phyloP scores from a whole-genome alignment of 352 stramenopile species.

The Pythium monospermum region DNA sequence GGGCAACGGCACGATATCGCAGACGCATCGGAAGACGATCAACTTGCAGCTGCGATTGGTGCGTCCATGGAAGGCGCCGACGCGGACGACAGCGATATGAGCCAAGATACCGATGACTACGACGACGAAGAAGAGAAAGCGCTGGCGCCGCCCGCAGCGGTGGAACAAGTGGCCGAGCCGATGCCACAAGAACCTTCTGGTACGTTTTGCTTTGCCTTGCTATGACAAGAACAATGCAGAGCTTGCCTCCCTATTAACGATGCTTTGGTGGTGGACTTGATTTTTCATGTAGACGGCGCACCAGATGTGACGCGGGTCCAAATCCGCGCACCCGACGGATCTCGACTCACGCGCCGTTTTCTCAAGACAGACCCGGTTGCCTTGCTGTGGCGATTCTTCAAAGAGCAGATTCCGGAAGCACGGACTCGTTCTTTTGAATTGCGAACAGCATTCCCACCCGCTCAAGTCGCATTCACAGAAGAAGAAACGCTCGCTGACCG shows the following conservation, averaged over 20 bases:
- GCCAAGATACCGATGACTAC: constrained; percentile 26
- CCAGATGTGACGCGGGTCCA: constrained; percentile 60
- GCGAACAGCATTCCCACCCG: constrained; percentile 59
- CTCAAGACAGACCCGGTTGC: constrained; percentile 62
- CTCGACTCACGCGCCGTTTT: constrained; percentile 65
- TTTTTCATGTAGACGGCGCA: constrained; percentile 29
- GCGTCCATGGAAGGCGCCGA: constrained; percentile 65
- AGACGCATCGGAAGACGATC: constrained; percentile 68
- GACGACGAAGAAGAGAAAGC: constrained; percentile 44
- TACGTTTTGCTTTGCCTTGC: constrained; percentile 18
- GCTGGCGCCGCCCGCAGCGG: constrained; percentile 18
- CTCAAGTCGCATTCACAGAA: constrained; percentile 45
- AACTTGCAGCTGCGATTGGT: constrained; percentile 74
- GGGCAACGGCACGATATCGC: constrained; percentile 25
- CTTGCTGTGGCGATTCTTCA: constrained; percentile 65
- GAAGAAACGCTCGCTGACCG: constrained; percentile 50
- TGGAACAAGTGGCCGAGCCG: constrained; percentile 24
- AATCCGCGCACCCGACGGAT: constrained; percentile 61
- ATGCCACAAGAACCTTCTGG: constrained; percentile 52
- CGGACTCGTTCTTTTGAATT: constrained; percentile 65
- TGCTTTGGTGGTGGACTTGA: too few species aligned
- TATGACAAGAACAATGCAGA: too few species aligned
- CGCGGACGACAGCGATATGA: constrained; percentile 29
- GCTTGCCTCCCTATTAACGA: not conserved
- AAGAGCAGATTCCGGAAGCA: constrained; percentile 66